Percentiles rank a stretch among this genome's conserved stretches.
These are phyloP conservation scores for Ophiognomonia clavigignenti-juglandacearum DNA, from an alignment of 2,329 filamentous ascomycete genomes.

Conservation along the genomic window DNA sequence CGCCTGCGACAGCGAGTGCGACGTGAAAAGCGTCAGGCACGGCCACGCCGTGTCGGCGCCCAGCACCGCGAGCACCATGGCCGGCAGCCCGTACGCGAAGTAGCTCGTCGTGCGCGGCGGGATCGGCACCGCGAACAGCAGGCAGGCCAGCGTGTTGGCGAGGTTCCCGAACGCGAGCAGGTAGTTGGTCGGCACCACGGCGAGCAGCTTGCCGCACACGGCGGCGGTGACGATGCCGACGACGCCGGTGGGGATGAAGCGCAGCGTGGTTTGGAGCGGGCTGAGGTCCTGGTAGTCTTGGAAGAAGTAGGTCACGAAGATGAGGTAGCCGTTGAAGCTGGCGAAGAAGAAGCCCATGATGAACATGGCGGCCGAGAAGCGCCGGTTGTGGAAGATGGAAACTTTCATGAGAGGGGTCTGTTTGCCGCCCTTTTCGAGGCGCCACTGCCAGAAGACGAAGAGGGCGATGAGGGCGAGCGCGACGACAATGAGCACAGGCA, in stretches of 20 bases:
- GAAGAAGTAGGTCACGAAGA: conserved; percentile 67
- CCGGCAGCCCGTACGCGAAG: conserved; percentile 62
- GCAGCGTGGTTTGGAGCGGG: conserved; percentile 61
- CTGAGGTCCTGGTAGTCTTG: conserved; percentile 61
- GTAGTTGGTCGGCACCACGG: conserved; percentile 52
- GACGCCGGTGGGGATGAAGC: conserved; percentile 63
- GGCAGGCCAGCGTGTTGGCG: conserved; percentile 47
- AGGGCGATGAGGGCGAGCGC: conserved; percentile 49
- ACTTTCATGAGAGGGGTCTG: conserved; percentile 61
- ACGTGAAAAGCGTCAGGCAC: conserved; percentile 60
- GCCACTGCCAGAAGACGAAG: conserved; percentile 58
- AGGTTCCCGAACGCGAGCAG: conserved; percentile 55
- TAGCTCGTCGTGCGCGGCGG: conserved; percentile 55
- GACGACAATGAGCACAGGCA: conserved; percentile 54
- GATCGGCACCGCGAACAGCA: conserved; percentile 63
- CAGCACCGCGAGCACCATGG: conserved; percentile 61
- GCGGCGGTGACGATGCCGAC: conserved; percentile 53
- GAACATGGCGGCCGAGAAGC: conserved; percentile 58
- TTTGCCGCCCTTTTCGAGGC: conserved; percentile 47
- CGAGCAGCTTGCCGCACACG: conserved; percentile 50
- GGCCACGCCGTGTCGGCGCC: conserved; percentile 66
- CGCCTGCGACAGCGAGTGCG: conserved; percentile 53
- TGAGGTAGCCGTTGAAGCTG: conserved; percentile 62
- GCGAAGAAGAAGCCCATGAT: conserved; percentile 65
- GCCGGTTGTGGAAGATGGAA: conserved; percentile 54